Base-by-base conservation (phyloP, 371 early-diverging fungal species). In the Smittium culicis region DNA sequence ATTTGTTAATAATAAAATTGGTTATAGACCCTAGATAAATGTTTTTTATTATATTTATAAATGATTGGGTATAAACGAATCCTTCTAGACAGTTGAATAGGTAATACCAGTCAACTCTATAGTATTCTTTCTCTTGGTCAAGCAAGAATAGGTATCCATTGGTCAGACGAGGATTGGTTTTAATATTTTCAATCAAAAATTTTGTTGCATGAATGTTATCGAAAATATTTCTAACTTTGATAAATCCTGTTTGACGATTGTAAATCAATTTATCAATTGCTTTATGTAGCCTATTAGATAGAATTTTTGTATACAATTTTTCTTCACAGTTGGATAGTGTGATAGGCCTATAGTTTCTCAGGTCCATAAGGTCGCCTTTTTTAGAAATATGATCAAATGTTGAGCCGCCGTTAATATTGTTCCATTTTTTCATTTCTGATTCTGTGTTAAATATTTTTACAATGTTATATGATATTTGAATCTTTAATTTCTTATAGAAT, bases 71-170 rank as follows among this genome's bases (percentile, higher is more conserved):
- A 32, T 30, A 30, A 24, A 1, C 63, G n/a, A 63, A 34, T 31
- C 17, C 32, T 33, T n/a, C 33, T n/a, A 63, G 25, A 17, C 60
- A 60, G 27, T n/a, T 33, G 63, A 30, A 63, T 35, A 63, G 5
- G n/a, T 63, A 63, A n/a, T n/a, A 11, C 63, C 63, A 63, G n/a
- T 63, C 63, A 34, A 63, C 33, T 32, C 25, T 32, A 33, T 63
- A 20, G 32, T 63, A 63, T n/a, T 31, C 63, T 35, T 63, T 63
- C 32, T 63, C 25, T 35, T 63, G 63, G 35, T 63, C 33, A 31
- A 63, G 33, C 63, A 63, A 30, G 14, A 63, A 2, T 33, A 33
- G 24, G 33, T 63, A 63, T 33, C 63, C 25, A 27, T 63, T 32
- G 5, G 35, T 33, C n/a, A 11, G 2, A 33, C 32, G 5, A 14